Conservation (phyloP, 345 rosid species). For the Dipteronia dyeriana region DNA sequence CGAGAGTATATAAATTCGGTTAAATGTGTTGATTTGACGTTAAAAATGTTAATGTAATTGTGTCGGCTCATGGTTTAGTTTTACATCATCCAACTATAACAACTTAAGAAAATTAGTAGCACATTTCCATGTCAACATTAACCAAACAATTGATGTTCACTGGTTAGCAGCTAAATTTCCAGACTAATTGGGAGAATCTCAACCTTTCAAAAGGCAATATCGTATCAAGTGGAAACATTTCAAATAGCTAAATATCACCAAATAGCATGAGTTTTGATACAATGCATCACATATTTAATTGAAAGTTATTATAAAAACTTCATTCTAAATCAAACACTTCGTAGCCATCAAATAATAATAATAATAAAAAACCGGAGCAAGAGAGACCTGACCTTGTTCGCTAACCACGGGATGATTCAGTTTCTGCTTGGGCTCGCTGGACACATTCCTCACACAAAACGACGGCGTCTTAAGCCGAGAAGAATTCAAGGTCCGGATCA, state of each 20-base stretch:
- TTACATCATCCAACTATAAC: background rate
- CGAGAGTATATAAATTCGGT: background rate
- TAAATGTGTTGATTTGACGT: background rate
- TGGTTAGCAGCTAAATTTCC: background rate
- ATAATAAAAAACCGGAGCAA: background rate
- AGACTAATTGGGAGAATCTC: background rate
- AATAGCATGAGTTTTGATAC: background rate
- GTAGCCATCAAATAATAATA: no score
- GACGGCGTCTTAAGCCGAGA: conserved; percentile 12
- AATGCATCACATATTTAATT: background rate
- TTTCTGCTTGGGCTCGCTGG: conserved; percentile 40
- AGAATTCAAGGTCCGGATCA: conserved; percentile 25
- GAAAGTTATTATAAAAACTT: background rate
- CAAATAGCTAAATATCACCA: background rate
- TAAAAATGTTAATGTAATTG: background rate
- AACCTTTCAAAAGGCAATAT: conserved; percentile 9
- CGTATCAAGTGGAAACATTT: background rate
- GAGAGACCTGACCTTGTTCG: conserved; percentile 37
- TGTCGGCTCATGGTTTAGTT: background rate
- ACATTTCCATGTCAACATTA: background rate
- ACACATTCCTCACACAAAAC: conserved; percentile 35
- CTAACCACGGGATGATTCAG: conserved; percentile 27
- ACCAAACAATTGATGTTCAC: background rate
- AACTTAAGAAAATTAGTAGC: background rate
- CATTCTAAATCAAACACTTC: no score